Percentiles rank a stretch among this genome's conserved stretches.
These are phyloP conservation scores for Ceratobasidium sp. DNA, from an alignment of 1,284 basidiomycete species.

Conservation along the genomic window DNA sequence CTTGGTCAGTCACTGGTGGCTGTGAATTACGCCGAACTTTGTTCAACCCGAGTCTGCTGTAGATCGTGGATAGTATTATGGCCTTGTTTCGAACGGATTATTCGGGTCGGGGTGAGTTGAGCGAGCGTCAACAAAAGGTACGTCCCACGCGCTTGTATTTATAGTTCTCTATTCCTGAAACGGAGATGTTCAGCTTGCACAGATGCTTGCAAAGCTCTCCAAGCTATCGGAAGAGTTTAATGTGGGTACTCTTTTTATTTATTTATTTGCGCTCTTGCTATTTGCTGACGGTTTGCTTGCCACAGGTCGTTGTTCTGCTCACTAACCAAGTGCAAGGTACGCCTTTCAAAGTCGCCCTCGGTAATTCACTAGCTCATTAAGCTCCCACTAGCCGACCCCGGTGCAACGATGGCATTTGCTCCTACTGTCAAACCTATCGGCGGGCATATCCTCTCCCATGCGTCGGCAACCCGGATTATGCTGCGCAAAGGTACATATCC, in stretches of 20 bases:
- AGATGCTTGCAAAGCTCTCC: conserved; percentile 91
- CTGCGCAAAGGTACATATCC: conserved; percentile 79
- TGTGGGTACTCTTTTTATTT: conserved; percentile 58
- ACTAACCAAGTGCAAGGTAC: conserved; percentile 93
- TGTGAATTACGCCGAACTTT: not conserved
- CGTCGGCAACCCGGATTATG: conserved; percentile 85
- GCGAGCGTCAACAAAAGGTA: conserved; percentile 92
- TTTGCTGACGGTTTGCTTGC: not conserved
- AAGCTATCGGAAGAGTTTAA: conserved; percentile 94
- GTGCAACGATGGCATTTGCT: conserved; percentile 94
- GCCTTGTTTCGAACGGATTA: conserved; percentile 94
- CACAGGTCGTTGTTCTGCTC: conserved; percentile 83
- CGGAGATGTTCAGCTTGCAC: conserved; percentile 62
- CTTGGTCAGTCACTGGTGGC: conserved; percentile 61
- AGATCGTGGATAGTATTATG: conserved; percentile 97
- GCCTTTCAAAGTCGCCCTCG: conserved; percentile 47
- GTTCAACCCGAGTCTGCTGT: not conserved
- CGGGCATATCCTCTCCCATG: conserved; percentile 88
- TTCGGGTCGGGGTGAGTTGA: conserved; percentile 90
- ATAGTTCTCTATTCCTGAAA: not conserved
- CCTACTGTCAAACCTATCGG: conserved; percentile 64
- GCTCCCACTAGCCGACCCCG: conserved; percentile 78
- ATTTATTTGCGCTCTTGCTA: conserved; percentile 9
- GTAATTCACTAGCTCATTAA: not conserved
- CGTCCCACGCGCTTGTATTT: conserved; percentile 41